Percentiles rank a stretch among this genome's conserved stretches.
These are phyloP conservation scores for Trichoderma afroharzianum DNA, from an alignment of 2,329 filamentous ascomycete species.

Conservation along the genomic window DNA sequence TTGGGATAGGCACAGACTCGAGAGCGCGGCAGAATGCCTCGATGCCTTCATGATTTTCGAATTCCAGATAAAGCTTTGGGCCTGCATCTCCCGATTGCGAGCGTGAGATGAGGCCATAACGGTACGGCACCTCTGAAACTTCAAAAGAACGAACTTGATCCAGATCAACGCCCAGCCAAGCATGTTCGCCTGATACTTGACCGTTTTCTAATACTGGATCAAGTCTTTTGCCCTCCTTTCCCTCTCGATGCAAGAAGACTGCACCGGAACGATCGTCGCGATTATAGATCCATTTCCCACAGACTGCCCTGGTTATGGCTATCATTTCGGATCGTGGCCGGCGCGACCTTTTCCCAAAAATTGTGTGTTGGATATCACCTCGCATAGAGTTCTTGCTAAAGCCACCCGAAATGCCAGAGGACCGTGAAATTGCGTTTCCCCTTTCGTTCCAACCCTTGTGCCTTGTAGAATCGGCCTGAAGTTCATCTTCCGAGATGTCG, in stretches of 20 bases:
- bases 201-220: constrained; percentile 6
- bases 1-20: neutral
- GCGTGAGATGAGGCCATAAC: constrained; percentile 25
- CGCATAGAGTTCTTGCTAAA: constrained; percentile 15
- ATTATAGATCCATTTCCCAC: constrained; percentile 21
- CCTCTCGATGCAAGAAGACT: constrained; percentile 7
- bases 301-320: constrained; percentile 26
- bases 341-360: constrained; percentile 5
- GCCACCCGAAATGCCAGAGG: no score
- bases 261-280: neutral
- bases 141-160: constrained; percentile 18
- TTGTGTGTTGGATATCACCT: constrained; percentile 29
- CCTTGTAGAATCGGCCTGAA: constrained; percentile 20
- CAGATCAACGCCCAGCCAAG: constrained; percentile 25
- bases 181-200: neutral
- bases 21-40: neutral
- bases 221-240: neutral
- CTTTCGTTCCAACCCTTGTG: neutral
- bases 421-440: neutral
- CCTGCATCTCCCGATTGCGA: constrained; percentile 13
- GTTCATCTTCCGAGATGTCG: constrained; percentile 31
- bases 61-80: constrained; percentile 23
- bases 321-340: neutral
- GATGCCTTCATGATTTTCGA: constrained; percentile 8
- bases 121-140: constrained; percentile 20